phyloP scores from a whole-genome alignment of 352 stramenopile genomes.

The Phytophthora cryptogea region DNA sequence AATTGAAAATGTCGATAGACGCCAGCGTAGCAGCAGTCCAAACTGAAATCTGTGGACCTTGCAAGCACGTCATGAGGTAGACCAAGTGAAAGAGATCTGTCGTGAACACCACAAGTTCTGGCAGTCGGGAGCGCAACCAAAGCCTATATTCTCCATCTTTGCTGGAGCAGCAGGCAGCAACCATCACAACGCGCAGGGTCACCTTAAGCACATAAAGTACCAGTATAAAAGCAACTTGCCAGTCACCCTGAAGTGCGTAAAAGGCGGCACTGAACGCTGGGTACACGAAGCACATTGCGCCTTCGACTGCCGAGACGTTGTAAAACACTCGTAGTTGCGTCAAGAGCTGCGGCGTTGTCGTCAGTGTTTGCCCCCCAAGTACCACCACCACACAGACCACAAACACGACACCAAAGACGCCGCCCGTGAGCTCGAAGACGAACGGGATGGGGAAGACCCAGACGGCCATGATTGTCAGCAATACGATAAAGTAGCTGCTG shows the following conservation, averaged over 20 bases:
- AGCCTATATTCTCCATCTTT: slow-evolving; percentile 1
- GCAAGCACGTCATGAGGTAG: slow-evolving; percentile 22
- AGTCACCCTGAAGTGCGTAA: background rate
- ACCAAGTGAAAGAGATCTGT: slow-evolving; percentile 21
- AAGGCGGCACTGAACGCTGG: slow-evolving; percentile 24
- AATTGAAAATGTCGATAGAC: slow-evolving; percentile 8
- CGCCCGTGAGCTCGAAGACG: slow-evolving; percentile 28
- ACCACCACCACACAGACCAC: slow-evolving; percentile 13
- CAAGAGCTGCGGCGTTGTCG: slow-evolving; percentile 6
- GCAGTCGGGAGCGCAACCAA: slow-evolving; percentile 6
- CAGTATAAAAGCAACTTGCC: slow-evolving; percentile 16
- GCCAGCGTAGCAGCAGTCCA: slow-evolving; percentile 4
- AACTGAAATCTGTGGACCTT: slow-evolving; percentile 9
- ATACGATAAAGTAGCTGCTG: slow-evolving; percentile 26
- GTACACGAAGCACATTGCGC: slow-evolving; percentile 22
- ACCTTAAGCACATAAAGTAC: slow-evolving; percentile 17
- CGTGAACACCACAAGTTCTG: slow-evolving; percentile 21
- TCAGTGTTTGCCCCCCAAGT: slow-evolving; percentile 9
- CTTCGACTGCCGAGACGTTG: slow-evolving; percentile 14
- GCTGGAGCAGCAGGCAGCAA: slow-evolving; percentile 5
- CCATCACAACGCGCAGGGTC: slow-evolving; percentile 1
- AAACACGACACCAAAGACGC: slow-evolving; percentile 19
- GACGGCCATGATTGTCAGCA: slow-evolving; percentile 19
- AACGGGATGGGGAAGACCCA: slow-evolving; percentile 37
- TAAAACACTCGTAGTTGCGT: slow-evolving; percentile 14